Conservation (phyloP, 352 stramenopile genomes). For the Phytophthora rubi region DNA sequence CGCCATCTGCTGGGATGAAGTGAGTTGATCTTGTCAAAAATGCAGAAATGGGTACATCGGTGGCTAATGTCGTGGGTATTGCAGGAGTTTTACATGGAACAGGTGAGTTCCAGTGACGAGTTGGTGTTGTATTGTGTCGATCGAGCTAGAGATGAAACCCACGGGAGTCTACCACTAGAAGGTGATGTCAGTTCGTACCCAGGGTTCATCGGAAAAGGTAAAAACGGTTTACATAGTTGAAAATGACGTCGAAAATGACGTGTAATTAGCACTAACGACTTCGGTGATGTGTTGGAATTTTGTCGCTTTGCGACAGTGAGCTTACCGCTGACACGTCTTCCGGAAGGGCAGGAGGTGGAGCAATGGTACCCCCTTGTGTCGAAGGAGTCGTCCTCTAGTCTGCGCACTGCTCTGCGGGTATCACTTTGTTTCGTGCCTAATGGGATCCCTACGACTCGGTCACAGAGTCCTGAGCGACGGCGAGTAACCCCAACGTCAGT, state of each 20-base stretch:
- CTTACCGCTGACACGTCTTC: slow-evolving; percentile 68
- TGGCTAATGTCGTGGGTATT: neutral
- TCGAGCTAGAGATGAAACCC: slow-evolving; percentile 57
- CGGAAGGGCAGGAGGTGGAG: slow-evolving; percentile 81
- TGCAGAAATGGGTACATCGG: neutral
- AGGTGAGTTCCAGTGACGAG: slow-evolving; percentile 66
- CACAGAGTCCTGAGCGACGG: slow-evolving; percentile 28
- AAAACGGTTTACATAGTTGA: neutral
- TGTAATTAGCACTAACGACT: neutral
- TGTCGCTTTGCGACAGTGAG: slow-evolving; percentile 18
- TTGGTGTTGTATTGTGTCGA: slow-evolving; percentile 78
- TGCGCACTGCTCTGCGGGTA: slow-evolving; percentile 73
- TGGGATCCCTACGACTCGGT: slow-evolving; percentile 8
- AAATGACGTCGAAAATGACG: no score
- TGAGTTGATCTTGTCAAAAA: slow-evolving; percentile 18
- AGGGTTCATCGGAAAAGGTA: slow-evolving; percentile 84
- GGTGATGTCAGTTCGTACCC: slow-evolving; percentile 49
- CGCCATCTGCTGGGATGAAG: slow-evolving; percentile 63
- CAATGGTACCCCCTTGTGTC: slow-evolving; percentile 83
- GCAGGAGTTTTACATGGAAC: slow-evolving; percentile 79
- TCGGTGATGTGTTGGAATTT: neutral
- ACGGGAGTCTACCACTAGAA: slow-evolving; percentile 49
- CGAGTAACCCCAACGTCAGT: slow-evolving; percentile 28
- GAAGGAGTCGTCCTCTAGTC: slow-evolving; percentile 48
- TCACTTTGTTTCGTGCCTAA: slow-evolving; percentile 73